Conservation (phyloP, 495 filamentous ascomycete genomes). For the Aspergillus baeticus region DNA sequence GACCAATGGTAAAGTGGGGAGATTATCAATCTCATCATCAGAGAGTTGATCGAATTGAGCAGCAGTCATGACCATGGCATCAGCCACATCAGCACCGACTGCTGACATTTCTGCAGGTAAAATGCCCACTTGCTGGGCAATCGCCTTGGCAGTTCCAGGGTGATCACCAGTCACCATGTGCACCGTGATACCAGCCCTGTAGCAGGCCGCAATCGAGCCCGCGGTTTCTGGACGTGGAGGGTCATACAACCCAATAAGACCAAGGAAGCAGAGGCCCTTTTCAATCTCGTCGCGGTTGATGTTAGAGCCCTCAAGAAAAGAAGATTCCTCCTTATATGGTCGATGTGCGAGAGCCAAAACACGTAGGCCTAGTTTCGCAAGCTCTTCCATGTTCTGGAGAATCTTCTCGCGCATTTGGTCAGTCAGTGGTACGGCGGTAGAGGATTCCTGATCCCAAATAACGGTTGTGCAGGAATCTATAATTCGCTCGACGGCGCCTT, state of each 20-base stretch:
- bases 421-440: constrained; percentile 36
- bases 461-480: constrained; percentile 63
- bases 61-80: constrained; percentile 67
- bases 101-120: constrained; percentile 50
- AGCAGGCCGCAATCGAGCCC: constrained; percentile 56
- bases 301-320: no score
- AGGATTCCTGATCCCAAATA: constrained; percentile 36
- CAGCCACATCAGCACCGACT: constrained; percentile 51
- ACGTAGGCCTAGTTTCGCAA: constrained; percentile 62
- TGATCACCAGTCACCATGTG: constrained; percentile 75
- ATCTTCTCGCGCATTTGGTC: constrained; percentile 47
- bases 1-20: constrained; percentile 65
- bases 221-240: constrained; percentile 58
- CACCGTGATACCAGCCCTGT: constrained; percentile 62
- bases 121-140: constrained; percentile 65
- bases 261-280: constrained; percentile 58
- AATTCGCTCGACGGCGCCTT: constrained; percentile 78
- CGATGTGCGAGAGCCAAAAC: constrained; percentile 57
- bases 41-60: constrained; percentile 63
- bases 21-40: constrained; percentile 59
- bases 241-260: constrained; percentile 72
- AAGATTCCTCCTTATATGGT: no score
- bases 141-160: constrained; percentile 59
- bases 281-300: constrained; percentile 60
- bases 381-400: constrained; percentile 60